Percentiles rank a stretch among this genome's conserved stretches.
Evolutionary conservation across 768 basidiomycete species (phyloP).

Genomic region (Suillus occidentalis): DNA sequence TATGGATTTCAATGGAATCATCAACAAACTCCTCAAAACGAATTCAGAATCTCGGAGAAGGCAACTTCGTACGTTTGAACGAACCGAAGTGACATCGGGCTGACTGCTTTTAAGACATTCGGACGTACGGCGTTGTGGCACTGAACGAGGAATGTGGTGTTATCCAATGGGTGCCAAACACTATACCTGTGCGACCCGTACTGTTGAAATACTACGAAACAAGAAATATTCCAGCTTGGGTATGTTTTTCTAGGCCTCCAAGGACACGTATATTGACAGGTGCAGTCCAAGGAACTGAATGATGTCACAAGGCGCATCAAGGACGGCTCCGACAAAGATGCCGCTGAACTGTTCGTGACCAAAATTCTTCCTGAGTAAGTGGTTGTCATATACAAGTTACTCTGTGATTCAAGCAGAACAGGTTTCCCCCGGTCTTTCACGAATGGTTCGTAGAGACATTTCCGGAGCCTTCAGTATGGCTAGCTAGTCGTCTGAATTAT

Average conservation of each 20-base stretch:
- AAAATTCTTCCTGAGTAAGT: slow-evolving; percentile 62
- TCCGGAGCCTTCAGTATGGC: slow-evolving; percentile 95
- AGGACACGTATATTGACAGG: not conserved
- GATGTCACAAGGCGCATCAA: slow-evolving; percentile 53
- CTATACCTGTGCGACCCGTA: slow-evolving; percentile 77
- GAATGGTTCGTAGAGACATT: slow-evolving; percentile 98
- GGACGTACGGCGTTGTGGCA: slow-evolving; percentile 98
- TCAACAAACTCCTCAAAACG: slow-evolving; percentile 92
- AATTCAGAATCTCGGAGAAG: slow-evolving; percentile 91
- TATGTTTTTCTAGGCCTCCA: slow-evolving; percentile 27
- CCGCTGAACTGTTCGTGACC: slow-evolving; percentile 48
- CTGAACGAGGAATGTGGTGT: slow-evolving; percentile 97
- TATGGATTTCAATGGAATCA: slow-evolving; percentile 98
- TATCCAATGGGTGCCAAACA: slow-evolving; percentile 98
- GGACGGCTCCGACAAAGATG: slow-evolving; percentile 47
- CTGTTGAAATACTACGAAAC: slow-evolving; percentile 67
- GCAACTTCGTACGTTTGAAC: slow-evolving; percentile 70
- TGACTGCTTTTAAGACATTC: slow-evolving; percentile 55
- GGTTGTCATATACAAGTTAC: not conserved
- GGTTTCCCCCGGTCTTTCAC: slow-evolving; percentile 85
- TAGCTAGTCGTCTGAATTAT: slow-evolving; percentile 83
- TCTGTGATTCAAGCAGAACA: slow-evolving; percentile 25
- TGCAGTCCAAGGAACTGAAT: slow-evolving; percentile 46
- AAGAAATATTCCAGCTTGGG: slow-evolving; percentile 47
- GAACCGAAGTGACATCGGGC: not conserved